phyloP scores from a whole-genome alignment of 2,329 filamentous ascomycete species.

The Fusarium sarcochroum region DNA sequence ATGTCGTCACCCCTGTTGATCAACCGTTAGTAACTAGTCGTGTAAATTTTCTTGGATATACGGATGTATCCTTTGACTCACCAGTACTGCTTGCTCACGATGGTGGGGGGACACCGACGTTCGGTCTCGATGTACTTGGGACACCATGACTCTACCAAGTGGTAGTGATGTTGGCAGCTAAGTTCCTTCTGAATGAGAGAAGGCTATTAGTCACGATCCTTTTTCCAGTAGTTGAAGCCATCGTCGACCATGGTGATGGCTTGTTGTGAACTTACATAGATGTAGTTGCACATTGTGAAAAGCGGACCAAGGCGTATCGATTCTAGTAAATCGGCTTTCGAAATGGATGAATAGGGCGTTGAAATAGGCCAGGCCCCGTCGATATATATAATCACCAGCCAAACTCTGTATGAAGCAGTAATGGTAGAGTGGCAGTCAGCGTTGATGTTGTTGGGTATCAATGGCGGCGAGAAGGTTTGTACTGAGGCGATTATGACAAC shows the following conservation, averaged over 20 bases:
- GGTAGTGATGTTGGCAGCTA: slow-evolving; percentile 66
- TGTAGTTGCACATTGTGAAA: slow-evolving; percentile 65
- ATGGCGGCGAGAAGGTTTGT: slow-evolving; percentile 21
- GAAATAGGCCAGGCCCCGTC: not conserved
- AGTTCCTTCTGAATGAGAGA: slow-evolving; percentile 60
- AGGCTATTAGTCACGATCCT: slow-evolving; percentile 29
- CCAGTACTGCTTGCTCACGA: slow-evolving; percentile 63
- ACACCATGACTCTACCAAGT: slow-evolving; percentile 63
- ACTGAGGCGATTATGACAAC: slow-evolving; percentile 26
- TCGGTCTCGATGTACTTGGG: slow-evolving; percentile 62
- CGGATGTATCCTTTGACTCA: slow-evolving; percentile 47
- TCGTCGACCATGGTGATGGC: not conserved
- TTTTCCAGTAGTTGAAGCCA: not conserved
- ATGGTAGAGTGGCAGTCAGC: slow-evolving; percentile 18
- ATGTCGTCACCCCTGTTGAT: slow-evolving; percentile 59
- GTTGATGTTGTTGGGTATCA: slow-evolving; percentile 18
- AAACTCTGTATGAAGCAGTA: slow-evolving; percentile 21
- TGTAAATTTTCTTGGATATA: not conserved
- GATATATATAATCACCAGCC: slow-evolving; percentile 2
- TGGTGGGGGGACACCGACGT: slow-evolving; percentile 58
- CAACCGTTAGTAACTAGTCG: slow-evolving; percentile 43
- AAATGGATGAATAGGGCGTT: not conserved
- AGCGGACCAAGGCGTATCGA: slow-evolving; percentile 7
- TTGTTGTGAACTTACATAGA: slow-evolving; percentile 56
- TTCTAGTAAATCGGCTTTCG: slow-evolving; percentile 10